Conservation (phyloP, 139 green algal genomes). For the Protoeuglena noctilucae region DNA sequence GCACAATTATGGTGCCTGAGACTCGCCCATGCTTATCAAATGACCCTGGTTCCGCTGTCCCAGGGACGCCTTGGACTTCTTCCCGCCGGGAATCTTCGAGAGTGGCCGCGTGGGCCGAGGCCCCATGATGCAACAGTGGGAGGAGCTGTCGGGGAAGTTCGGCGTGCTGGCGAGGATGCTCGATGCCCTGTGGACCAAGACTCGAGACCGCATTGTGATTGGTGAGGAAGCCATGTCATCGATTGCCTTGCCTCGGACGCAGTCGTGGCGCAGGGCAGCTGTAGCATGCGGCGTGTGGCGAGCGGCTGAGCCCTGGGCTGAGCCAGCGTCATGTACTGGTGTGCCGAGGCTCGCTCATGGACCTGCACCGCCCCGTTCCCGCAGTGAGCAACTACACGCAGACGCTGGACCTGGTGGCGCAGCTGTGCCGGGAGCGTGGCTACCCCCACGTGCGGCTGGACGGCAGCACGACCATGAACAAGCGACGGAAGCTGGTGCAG, state of each 20-base stretch:
- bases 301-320: too few relatives aligned
- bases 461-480: slow-evolving; percentile 73
- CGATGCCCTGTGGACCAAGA: slow-evolving; percentile 50
- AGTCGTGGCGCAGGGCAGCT: too few relatives aligned
- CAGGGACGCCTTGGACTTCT: slow-evolving; percentile 45
- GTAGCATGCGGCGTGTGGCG: too few relatives aligned
- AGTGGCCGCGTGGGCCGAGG: slow-evolving; percentile 35
- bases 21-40: too few relatives aligned
- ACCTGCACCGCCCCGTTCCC: too few relatives aligned
- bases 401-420: slow-evolving; percentile 74
- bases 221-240: too few relatives aligned
- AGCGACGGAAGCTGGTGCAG: slow-evolving; percentile 88
- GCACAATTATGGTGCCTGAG: too few relatives aligned
- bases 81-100: slow-evolving; percentile 70
- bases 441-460: slow-evolving; percentile 46
- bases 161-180: slow-evolving; percentile 73
- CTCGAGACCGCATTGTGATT: slow-evolving; percentile 53
- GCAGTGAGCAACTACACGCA: slow-evolving; percentile 82
- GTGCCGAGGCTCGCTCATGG: too few relatives aligned
- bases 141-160: slow-evolving; percentile 15
- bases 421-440: slow-evolving; percentile 57
- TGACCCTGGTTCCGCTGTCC: too few relatives aligned
- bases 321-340: too few relatives aligned
- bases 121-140: slow-evolving; percentile 22
- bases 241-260: too few relatives aligned